Base-by-base conservation (phyloP, 139 green algal species). In the Yamagishiella unicocca region DNA sequence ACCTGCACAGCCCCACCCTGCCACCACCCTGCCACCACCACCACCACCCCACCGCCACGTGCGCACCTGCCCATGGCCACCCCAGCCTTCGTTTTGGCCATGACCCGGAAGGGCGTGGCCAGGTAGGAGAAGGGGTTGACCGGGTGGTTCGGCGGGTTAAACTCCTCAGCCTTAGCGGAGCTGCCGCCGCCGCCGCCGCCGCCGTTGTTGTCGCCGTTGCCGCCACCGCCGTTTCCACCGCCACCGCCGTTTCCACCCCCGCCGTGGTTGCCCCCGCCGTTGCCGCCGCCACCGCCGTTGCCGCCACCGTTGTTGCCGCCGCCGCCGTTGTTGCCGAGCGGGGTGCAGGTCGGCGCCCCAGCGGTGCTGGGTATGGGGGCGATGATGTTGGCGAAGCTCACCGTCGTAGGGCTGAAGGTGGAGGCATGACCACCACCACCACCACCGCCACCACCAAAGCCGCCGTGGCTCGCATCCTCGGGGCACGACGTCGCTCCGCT, bases 121-220 rank as follows among this genome's bases (percentile, higher is more conserved):
- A 87, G 81, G 66, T 87, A 87, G 46, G 81, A 70, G 45, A 87
- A 79, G 43, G 81, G 81, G 64, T 87, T 87, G 5, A 87, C 81
- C 42, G 81, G 81, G 45, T 87, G 81, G 67, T 78, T 87, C n/a
- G 81, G 81, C 64, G 81, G 81, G 45, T 68, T 79, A 33, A 87
- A 87, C 66, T 53, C 81, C 81, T 87, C 81, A 0, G 45, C 79
- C 29, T 45, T 35, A 74, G 66, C 66, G n/a, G n/a, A n/a, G n/a
- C 45, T 74, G 21, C 40, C 24, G 29, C 42, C 37, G 43, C 38
- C 38, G 40, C 9, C 2, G 8, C 42, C 42, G 42, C 78, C 61
- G 43, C 43, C 45, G 8, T 21, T n/a, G 4, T 29, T 22, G 7
- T 21, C 73, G 10, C 73, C 45, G 42, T 29, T 40, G n/a, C 73